Evolutionary conservation across 2,329 filamentous ascomycete species (phyloP), one percentile per base, ranked within the genome.

Genomic region (Neocucurbitaria cava): DNA sequence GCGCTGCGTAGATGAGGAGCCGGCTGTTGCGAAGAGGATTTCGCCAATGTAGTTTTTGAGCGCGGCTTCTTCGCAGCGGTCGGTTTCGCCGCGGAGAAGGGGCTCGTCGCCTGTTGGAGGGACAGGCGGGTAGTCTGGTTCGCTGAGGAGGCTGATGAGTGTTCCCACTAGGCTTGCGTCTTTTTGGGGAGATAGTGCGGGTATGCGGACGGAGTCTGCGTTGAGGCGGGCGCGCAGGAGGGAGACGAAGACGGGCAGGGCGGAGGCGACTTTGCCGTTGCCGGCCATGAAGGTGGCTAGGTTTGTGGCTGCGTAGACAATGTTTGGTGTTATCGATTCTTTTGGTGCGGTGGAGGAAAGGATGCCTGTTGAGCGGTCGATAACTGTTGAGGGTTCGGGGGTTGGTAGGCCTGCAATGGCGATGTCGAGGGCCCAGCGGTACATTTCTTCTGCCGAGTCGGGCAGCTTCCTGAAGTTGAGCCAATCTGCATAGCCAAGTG

Each of bases 21-120:
- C 77, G n/a, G 84, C 83, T 4, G 84, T 85, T 0, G 91, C 85
- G 74, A 90, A 97, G 28, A 98, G 83, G 46, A 98, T 96, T 78
- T 98, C 94, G 54, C 94, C 94, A 59, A 98, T 94, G 75, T 96
- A 95, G 21, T 92, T 84, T 81, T 92, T 92, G 13, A 97, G 78
- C 0, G 87, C 91, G 2, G 92, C 92, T 75, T 97, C 93, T 62
- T 95, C 89, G 75, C 93, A 97, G 33, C 85, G 83, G 6, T 90
- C 86, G 24, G 83, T 80, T 9, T 86, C 71, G 50, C 84, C 85
- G 42, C 91, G 88, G 52, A 82, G 77, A 0, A 93, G 86, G 0
- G 88, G 82, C 3, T 84, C 77, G 42, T 89, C 85, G 49, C 93
- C 93, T 44, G 90, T 87, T 0, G 85, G 80, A 0, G 88, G 89